Evolutionary conservation across 2,329 filamentous ascomycete genomes (phyloP).

Genomic region (Chlorencoelia australis): DNA sequence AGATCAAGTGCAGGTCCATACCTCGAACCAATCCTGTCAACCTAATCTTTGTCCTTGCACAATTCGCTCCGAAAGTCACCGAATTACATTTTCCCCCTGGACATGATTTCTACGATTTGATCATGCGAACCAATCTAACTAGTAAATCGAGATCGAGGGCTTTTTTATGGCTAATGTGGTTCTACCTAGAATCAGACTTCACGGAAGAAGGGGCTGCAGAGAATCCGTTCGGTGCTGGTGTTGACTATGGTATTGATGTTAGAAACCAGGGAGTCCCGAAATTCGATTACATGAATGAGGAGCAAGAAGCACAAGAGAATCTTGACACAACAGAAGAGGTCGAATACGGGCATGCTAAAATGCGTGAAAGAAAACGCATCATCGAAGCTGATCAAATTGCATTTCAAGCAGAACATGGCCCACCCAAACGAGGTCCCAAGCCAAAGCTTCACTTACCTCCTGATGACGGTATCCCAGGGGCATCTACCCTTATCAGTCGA

Average conservation of each 20-base stretch:
- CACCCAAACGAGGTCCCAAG: conserved; percentile 43
- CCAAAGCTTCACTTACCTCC: conserved; percentile 28
- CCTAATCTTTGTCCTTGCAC: conserved; percentile 87
- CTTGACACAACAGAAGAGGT: conserved; percentile 62
- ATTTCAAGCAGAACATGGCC: conserved; percentile 32
- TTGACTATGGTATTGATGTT: conserved; percentile 54
- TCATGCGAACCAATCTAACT: conserved; percentile 79
- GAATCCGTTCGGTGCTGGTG: conserved; percentile 77
- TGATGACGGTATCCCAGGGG: conserved; percentile 34
- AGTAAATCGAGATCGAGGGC: conserved; percentile 76
- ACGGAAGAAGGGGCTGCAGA: conserved; percentile 75
- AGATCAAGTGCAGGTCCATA: conserved; percentile 59
- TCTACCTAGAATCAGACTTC: conserved; percentile 94
- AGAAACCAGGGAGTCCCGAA: conserved; percentile 60
- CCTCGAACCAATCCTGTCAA: conserved; percentile 96
- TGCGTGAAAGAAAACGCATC: conserved; percentile 64
- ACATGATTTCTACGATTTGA: conserved; percentile 88
- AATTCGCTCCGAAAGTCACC: conserved; percentile 82
- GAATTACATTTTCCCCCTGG: conserved; percentile 81
- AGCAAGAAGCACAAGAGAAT: conserved; percentile 60
- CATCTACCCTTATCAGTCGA: conserved; percentile 43
- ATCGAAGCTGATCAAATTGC: conserved; percentile 60
- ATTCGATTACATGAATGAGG: conserved; percentile 53
- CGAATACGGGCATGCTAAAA: conserved; percentile 62
- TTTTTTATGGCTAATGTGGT: conserved; percentile 98